Evolutionary conservation across 441 rosid species (phyloP).

Genomic region (Capsella rubella): DNA sequence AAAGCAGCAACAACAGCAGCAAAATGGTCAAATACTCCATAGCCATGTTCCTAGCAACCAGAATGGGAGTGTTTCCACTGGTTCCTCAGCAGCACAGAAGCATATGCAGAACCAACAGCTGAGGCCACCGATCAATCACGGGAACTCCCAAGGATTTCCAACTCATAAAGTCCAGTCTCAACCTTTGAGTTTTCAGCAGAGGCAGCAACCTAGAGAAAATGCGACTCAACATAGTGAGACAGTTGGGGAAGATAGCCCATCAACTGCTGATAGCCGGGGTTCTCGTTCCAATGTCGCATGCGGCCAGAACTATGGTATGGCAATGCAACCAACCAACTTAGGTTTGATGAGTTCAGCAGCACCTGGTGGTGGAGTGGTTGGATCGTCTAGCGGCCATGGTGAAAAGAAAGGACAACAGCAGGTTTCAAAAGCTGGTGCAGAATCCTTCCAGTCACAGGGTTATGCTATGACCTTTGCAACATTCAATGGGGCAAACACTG

Average conservation of each 20-base stretch:
- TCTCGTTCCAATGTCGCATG: slow-evolving; percentile 64
- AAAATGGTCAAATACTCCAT: slow-evolving; percentile 57
- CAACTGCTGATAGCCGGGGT: slow-evolving; percentile 78
- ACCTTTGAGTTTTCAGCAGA: slow-evolving; percentile 61
- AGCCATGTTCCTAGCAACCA: slow-evolving; percentile 68
- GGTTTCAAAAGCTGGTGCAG: slow-evolving; percentile 64
- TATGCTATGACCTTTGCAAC: slow-evolving; percentile 91
- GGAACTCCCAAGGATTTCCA: slow-evolving; percentile 74
- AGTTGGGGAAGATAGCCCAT: slow-evolving; percentile 82
- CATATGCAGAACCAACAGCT: slow-evolving; percentile 83
- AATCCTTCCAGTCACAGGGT: slow-evolving; percentile 67
- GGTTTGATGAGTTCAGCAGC: slow-evolving; percentile 67
- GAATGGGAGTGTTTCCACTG: slow-evolving; percentile 70
- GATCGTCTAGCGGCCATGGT: slow-evolving; percentile 52
- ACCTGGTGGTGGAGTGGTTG: slow-evolving; percentile 52
- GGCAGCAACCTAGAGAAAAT: slow-evolving; percentile 69
- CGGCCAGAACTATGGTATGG: slow-evolving; percentile 74
- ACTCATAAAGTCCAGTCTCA: slow-evolving; percentile 67
- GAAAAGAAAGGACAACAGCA: slow-evolving; percentile 74
- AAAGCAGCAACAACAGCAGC: slow-evolving; percentile 62
- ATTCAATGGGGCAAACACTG: slow-evolving; percentile 59
- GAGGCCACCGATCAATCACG: slow-evolving; percentile 55
- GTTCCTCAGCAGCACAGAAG: slow-evolving; percentile 82
- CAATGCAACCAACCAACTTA: slow-evolving; percentile 69
- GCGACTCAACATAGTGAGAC: slow-evolving; percentile 67